A percentile compares a stretch with the other conserved stretches of the same genome.
Conservation (phyloP, 495 filamentous ascomycete genomes). For the Talaromyces ruber region DNA sequence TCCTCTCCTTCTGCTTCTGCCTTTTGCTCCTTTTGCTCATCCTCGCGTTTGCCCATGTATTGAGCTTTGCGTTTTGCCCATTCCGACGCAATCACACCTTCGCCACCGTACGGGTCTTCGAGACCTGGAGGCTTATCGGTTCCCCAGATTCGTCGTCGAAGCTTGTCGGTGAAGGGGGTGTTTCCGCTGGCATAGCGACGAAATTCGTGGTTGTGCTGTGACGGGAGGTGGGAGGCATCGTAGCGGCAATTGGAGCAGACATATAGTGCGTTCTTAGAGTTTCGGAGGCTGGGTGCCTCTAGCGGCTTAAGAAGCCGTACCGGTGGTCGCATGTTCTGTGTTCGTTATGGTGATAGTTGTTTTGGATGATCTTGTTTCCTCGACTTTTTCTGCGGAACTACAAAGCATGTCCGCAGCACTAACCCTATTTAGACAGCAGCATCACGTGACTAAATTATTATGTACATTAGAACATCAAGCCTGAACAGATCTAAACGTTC, state of each 20-base stretch:
- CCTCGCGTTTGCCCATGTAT: background rate
- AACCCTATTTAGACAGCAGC: background rate
- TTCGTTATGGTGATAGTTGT: background rate
- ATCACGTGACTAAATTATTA: background rate
- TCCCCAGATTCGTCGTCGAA: conserved; percentile 48
- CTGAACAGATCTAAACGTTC: background rate
- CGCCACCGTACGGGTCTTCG: conserved; percentile 42
- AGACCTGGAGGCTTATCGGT: conserved; percentile 45
- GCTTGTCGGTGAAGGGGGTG: conserved; percentile 36
- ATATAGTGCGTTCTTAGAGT: conserved; percentile 15
- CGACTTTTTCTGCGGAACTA: conserved; percentile 1
- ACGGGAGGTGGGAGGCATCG: conserved; percentile 11
- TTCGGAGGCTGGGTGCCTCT: conserved; percentile 17
- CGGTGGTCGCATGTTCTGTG: conserved; percentile 28
- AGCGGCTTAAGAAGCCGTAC: conserved; percentile 25
- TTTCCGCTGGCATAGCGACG: conserved; percentile 30
- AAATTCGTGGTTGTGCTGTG: conserved; percentile 17
- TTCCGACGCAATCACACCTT: conserved; percentile 23
- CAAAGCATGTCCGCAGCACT: background rate
- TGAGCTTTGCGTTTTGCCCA: conserved; percentile 13
- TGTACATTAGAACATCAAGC: background rate
- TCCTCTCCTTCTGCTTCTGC: conserved; percentile 9
- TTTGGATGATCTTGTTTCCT: background rate
- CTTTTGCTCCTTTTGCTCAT: conserved; percentile 7
- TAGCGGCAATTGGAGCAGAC: conserved; percentile 35